A percentile compares a stretch with the other conserved stretches of the same genome.
Evolutionary conservation across 2,329 filamentous ascomycete genomes (phyloP).

Genomic region (Hymenoscyphus albidus): DNA sequence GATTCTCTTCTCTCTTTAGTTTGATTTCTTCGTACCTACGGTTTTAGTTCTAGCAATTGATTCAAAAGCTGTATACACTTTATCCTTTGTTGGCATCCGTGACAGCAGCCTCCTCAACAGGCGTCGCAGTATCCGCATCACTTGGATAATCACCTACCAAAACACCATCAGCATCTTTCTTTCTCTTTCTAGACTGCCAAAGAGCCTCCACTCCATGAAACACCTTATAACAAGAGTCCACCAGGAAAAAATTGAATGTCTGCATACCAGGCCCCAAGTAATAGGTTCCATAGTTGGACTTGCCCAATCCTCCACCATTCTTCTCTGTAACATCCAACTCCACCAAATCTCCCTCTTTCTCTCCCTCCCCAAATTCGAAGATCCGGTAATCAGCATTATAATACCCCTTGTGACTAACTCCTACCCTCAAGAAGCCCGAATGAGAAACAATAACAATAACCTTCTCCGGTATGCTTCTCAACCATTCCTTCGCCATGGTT

Average conservation of each 20-base stretch:
- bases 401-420: constrained; percentile 28
- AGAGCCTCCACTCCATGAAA: background rate
- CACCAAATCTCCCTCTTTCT: constrained; percentile 26
- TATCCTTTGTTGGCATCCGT: too few species aligned
- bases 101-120: background rate
- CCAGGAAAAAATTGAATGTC: background rate
- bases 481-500: constrained; percentile 27
- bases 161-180: background rate
- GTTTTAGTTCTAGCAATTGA: too few species aligned
- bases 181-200: background rate
- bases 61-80: too few species aligned
- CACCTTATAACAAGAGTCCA: background rate
- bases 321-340: constrained; percentile 33
- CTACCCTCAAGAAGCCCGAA: constrained; percentile 30
- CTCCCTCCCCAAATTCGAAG: constrained; percentile 32
- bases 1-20: too few species aligned
- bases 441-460: constrained; percentile 35
- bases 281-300: constrained; percentile 27
- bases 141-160: background rate
- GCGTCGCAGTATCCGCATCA: background rate
- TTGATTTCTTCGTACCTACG: too few species aligned
- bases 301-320: constrained; percentile 33
- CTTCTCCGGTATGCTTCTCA: constrained; percentile 32
- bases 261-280: constrained; percentile 11
- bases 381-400: constrained; percentile 35